These are phyloP conservation scores for Cystobasidium pallidum DNA, from an alignment of 1,284 basidiomycete genomes.

Conservation along the genomic window DNA sequence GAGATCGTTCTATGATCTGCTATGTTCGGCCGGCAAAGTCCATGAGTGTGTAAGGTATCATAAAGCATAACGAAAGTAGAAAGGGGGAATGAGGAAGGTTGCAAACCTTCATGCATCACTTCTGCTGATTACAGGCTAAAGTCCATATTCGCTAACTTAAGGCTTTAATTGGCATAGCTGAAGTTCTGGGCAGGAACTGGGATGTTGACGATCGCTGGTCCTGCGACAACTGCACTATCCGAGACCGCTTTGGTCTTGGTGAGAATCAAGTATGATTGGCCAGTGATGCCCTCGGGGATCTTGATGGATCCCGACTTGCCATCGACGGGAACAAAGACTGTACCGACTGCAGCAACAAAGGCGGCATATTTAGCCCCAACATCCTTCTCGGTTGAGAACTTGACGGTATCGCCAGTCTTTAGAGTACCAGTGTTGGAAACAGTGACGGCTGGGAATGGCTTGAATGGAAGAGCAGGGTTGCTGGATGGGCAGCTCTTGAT, in stretches of 20 bases:
- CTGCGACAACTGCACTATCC: slow-evolving; percentile 60
- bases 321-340: slow-evolving; percentile 56
- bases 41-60: not conserved
- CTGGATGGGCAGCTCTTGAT: slow-evolving; percentile 61
- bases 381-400: slow-evolving; percentile 52
- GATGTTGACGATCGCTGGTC: slow-evolving; percentile 58
- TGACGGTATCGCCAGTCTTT: slow-evolving; percentile 54
- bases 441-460: slow-evolving; percentile 59
- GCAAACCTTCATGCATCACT: too few species aligned
- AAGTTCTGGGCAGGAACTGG: slow-evolving; percentile 32
- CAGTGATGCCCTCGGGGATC: slow-evolving; percentile 18
- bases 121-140: too few species aligned
- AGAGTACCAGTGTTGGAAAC: slow-evolving; percentile 51
- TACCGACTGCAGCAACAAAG: slow-evolving; percentile 58
- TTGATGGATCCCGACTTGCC: slow-evolving; percentile 48
- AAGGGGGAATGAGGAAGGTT: too few species aligned
- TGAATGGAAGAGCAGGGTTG: slow-evolving; percentile 59
- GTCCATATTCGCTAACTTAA: too few species aligned
- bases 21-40: not conserved
- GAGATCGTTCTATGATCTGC: not conserved
- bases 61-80: too few species aligned
- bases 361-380: slow-evolving; percentile 56
- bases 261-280: slow-evolving; percentile 47
- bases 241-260: slow-evolving; percentile 54
- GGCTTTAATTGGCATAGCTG: not conserved